Evolutionary conservation across 2,329 filamentous ascomycete genomes (phyloP).

Genomic region (Coniosporium tulheliwenetii): DNA sequence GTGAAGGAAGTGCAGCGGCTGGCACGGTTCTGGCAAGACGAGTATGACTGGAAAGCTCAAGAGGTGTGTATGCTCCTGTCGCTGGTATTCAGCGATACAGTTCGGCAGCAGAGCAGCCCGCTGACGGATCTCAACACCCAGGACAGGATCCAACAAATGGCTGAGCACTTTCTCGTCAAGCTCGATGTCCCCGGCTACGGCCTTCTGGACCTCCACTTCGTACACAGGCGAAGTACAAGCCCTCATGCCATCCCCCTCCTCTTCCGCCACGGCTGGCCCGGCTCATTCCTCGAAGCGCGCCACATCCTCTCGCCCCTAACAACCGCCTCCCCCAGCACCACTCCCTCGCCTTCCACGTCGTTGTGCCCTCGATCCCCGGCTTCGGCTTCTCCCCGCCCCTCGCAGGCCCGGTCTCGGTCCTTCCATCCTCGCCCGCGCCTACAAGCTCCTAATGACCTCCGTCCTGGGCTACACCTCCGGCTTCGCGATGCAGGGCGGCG

Average conservation of each 20-base stretch:
- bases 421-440: conserved; percentile 5
- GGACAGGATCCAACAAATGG: too few relatives aligned
- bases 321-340: conserved; percentile 2
- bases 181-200: too few relatives aligned
- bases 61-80: too few relatives aligned
- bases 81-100: too few relatives aligned
- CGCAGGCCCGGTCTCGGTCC: conserved; percentile 8
- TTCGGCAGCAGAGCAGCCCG: too few relatives aligned
- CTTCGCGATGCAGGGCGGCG: conserved; percentile 5
- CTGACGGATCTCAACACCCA: too few relatives aligned
- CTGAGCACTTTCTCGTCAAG: too few relatives aligned
- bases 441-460: conserved; percentile 20
- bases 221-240: not conserved
- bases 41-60: too few relatives aligned
- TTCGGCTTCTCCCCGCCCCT: conserved; percentile 24
- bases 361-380: conserved; percentile 29
- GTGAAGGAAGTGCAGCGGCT: too few relatives aligned
- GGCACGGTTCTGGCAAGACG: too few relatives aligned
- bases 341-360: conserved; percentile 21
- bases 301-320: conserved; percentile 13
- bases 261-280: conserved; percentile 21
- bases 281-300: conserved; percentile 17
- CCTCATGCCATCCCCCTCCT: conserved; percentile 17
- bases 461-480: conserved; percentile 22
- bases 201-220: not conserved